These are phyloP conservation scores for Eucalyptus coolabah DNA, from an alignment of 345 rosid genomes.

Conservation along the genomic window DNA sequence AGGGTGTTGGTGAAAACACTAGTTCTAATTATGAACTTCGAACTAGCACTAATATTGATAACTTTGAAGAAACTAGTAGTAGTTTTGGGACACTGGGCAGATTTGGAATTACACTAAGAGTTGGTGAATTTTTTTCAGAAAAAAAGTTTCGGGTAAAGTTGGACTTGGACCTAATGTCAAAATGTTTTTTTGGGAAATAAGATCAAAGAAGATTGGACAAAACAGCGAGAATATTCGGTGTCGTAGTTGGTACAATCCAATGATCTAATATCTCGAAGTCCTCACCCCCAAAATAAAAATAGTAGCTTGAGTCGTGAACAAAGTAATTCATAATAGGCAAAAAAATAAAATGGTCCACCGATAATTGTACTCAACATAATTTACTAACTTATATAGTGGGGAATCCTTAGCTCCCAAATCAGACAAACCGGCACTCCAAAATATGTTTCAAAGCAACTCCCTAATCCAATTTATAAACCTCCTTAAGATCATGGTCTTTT, in stretches of 20 bases:
- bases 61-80: not conserved
- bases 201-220: not conserved
- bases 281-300: not conserved
- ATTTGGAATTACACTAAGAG: not conserved
- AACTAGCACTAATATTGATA: not conserved
- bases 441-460: not conserved
- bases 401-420: not conserved
- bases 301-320: not conserved
- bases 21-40: too few relatives aligned
- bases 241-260: not conserved
- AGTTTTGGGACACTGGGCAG: fast-evolving
- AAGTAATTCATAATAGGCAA: not conserved
- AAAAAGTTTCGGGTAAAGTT: not conserved
- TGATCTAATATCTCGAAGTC: not conserved
- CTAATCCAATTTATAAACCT: not conserved
- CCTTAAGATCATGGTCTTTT: not conserved
- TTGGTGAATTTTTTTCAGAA: not conserved
- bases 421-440: not conserved
- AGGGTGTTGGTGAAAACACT: too few relatives aligned
- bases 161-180: fast-evolving
- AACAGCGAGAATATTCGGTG: not conserved
- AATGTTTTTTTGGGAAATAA: not conserved
- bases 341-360: too few relatives aligned
- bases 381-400: not conserved
- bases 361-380: not conserved